These are phyloP conservation scores for Trichoderma breve DNA, from an alignment of 2,329 filamentous ascomycete species.

Conservation along the genomic window DNA sequence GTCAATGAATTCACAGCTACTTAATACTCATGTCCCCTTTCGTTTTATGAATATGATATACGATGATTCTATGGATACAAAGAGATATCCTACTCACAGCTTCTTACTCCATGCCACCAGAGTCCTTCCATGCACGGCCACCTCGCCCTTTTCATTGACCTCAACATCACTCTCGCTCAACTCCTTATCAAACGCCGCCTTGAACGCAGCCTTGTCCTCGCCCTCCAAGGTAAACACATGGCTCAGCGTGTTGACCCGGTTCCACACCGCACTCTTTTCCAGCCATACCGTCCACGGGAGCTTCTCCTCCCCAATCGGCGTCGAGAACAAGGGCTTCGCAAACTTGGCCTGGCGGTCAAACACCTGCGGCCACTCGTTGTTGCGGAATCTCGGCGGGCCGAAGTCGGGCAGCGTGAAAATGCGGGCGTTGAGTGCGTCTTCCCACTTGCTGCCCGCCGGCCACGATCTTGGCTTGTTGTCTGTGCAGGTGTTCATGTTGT, in stretches of 20 bases:
- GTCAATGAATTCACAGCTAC: background rate
- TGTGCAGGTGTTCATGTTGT: conserved; percentile 29
- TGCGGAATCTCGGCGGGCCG: conserved; percentile 62
- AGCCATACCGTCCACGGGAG: conserved; percentile 59
- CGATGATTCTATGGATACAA: background rate
- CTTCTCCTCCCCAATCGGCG: conserved; percentile 58
- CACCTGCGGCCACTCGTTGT: conserved; percentile 60
- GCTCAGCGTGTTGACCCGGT: conserved; percentile 63
- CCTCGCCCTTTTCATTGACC: conserved; percentile 59
- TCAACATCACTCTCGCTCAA: conserved; percentile 53
- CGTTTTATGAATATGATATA: background rate
- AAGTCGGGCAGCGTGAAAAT: conserved; percentile 53
- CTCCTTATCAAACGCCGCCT: conserved; percentile 52
- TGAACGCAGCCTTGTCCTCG: conserved; percentile 47
- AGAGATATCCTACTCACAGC: conserved; percentile 30
- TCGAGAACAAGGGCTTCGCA: conserved; percentile 51
- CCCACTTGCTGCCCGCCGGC: conserved; percentile 58
- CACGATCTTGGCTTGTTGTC: conserved; percentile 63
- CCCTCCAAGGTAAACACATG: conserved; percentile 62
- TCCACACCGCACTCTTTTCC: conserved; percentile 59
- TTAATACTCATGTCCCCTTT: background rate
- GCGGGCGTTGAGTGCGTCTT: conserved; percentile 59
- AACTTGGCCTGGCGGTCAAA: conserved; percentile 59
- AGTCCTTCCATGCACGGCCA: conserved; percentile 63
- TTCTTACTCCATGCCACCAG: conserved; percentile 61